Percentiles rank a stretch among this genome's conserved stretches.
These are phyloP conservation scores for Isochrysis galbana DNA, from an alignment of 78 protist species.

Conservation along the genomic window DNA sequence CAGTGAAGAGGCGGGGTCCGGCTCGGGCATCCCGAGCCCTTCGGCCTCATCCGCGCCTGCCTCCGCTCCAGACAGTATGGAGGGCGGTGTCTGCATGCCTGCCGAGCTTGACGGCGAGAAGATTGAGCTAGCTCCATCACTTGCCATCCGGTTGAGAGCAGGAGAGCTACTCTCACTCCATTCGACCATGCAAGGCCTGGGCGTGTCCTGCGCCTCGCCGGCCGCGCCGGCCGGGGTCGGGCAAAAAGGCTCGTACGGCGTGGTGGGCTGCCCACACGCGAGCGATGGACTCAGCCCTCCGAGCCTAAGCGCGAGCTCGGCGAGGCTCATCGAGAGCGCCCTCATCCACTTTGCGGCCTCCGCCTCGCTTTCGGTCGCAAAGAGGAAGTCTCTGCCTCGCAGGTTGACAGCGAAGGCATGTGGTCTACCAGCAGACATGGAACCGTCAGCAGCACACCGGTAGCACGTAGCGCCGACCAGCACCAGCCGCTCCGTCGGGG, in stretches of 20 bases:
- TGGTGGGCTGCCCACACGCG: neutral
- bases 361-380: neutral
- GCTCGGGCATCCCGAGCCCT: too few species aligned
- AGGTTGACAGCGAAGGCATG: neutral
- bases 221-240: neutral
- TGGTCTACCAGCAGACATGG: neutral
- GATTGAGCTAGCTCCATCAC: too few species aligned
- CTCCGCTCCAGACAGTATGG: too few species aligned
- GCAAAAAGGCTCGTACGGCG: neutral
- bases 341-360: neutral
- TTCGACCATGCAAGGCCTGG: too few species aligned
- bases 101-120: too few species aligned
- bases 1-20: too few species aligned
- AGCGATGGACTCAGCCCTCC: neutral
- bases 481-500: neutral
- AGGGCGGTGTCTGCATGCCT: too few species aligned
- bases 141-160: too few species aligned
- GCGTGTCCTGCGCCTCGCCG: too few species aligned
- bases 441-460: neutral
- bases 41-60: too few species aligned
- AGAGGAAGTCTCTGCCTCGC: neutral
- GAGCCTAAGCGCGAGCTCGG: neutral
- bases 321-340: neutral
- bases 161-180: too few species aligned
- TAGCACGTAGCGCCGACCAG: neutral